A percentile compares a stretch with the other conserved stretches of the same genome.
phyloP scores from a whole-genome alignment of 306 rosid species.

The Phaseolus lunatus region DNA sequence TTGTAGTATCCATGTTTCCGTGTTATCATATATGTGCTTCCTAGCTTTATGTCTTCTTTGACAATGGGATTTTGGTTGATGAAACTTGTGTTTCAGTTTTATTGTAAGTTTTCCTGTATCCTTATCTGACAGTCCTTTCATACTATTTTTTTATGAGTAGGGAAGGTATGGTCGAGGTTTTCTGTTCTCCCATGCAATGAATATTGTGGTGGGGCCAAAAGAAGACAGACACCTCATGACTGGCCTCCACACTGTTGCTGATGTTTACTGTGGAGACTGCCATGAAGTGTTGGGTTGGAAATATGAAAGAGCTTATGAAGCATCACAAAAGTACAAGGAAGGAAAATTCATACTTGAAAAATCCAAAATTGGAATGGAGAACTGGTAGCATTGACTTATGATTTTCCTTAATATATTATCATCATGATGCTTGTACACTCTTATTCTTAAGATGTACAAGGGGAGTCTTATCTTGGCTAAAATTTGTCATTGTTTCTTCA shows the following conservation, averaged over 20 bases:
- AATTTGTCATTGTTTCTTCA: conserved; percentile 51
- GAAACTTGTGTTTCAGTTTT: conserved; percentile 1
- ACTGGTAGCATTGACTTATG: conserved; percentile 51
- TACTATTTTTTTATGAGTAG: conserved; percentile 47
- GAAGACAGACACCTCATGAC: conserved; percentile 82
- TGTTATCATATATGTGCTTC: not conserved
- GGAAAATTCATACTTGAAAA: conserved; percentile 87
- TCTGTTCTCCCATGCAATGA: conserved; percentile 87
- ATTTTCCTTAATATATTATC: conserved; percentile 39
- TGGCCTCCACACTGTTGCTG: conserved; percentile 88
- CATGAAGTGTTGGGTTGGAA: conserved; percentile 84
- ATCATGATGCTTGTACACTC: conserved; percentile 41
- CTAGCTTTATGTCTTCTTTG: not conserved
- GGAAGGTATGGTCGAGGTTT: conserved; percentile 88
- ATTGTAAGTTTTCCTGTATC: no score
- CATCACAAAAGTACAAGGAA: conserved; percentile 86
- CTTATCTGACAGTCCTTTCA: conserved; percentile 40
- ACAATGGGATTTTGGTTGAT: conserved; percentile 18
- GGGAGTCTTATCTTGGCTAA: conserved; percentile 43
- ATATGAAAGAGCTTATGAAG: conserved; percentile 79
- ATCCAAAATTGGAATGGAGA: conserved; percentile 71
- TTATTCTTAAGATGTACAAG: conserved; percentile 45
- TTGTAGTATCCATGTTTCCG: not conserved
- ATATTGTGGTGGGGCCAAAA: conserved; percentile 66
- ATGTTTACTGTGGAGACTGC: conserved; percentile 73